phyloP scores from a whole-genome alignment of 805 yeast genomes.

The Candida silvicultrix region DNA sequence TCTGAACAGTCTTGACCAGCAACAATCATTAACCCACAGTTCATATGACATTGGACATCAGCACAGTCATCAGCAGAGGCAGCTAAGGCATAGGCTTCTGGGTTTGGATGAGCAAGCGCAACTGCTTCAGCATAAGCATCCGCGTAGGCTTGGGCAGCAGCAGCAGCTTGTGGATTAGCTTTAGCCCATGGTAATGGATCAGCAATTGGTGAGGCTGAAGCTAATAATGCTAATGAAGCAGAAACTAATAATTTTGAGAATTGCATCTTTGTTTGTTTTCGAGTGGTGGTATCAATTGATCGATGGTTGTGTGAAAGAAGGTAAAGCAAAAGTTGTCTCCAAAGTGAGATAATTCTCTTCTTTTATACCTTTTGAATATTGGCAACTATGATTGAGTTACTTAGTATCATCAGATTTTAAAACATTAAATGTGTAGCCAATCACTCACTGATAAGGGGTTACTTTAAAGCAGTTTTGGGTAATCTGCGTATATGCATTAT shows the following conservation, averaged over 20 bases:
- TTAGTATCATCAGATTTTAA: too few species aligned
- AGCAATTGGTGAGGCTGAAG: not conserved
- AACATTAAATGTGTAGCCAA: not conserved
- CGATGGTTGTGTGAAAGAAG: not conserved
- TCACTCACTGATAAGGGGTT: not conserved
- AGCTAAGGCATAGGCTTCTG: conserved; percentile 21
- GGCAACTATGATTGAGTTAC: too few species aligned
- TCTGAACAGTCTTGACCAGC: conserved; percentile 23
- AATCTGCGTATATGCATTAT: not conserved
- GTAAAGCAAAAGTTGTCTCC: too few species aligned
- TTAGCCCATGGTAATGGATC: not conserved
- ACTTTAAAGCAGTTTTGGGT: not conserved
- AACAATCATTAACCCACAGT: conserved; percentile 26
- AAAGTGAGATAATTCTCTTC: not conserved
- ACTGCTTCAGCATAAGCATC: conserved; percentile 15
- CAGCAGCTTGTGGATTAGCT: conserved; percentile 1
- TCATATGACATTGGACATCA: conserved; percentile 23
- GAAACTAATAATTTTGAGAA: conserved; percentile 1
- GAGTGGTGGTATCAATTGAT: not conserved
- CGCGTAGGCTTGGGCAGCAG: conserved; percentile 2
- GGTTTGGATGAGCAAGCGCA: conserved; percentile 14
- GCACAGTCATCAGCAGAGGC: conserved; percentile 21
- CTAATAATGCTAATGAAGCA: not conserved
- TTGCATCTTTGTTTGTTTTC: not conserved
- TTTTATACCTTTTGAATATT: not conserved